Evolutionary conservation across 805 yeast genomes (phyloP).

Genomic region (Sungouiella thailandica): DNA sequence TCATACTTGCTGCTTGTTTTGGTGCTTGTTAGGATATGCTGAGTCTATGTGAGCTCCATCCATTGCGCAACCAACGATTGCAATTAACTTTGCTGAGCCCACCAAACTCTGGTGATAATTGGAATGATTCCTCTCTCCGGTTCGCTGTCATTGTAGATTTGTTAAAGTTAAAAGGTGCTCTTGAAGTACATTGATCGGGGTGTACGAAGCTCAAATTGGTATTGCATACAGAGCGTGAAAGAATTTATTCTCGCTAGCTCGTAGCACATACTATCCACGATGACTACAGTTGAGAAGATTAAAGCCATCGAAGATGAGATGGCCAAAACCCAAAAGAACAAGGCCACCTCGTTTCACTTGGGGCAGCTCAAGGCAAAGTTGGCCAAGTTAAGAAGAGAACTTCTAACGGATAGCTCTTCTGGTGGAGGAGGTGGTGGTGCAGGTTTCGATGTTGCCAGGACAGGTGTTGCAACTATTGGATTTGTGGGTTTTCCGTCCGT

Average conservation of each 20-base stretch:
- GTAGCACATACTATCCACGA: slow-evolving; percentile 10
- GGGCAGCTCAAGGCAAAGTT: slow-evolving; percentile 96
- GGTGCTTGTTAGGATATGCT: too few species aligned
- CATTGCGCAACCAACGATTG: too few species aligned
- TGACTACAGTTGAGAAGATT: slow-evolving; percentile 55
- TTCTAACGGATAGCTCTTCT: slow-evolving; percentile 58
- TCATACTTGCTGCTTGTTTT: too few species aligned
- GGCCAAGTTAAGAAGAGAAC: slow-evolving; percentile 91
- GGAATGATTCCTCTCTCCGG: too few species aligned
- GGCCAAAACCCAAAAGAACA: slow-evolving; percentile 97
- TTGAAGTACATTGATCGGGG: too few species aligned
- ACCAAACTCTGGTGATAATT: too few species aligned
- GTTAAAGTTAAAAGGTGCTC: too few species aligned
- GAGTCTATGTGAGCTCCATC: too few species aligned
- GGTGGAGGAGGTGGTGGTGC: slow-evolving; percentile 87
- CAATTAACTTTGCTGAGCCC: too few species aligned
- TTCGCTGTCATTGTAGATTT: too few species aligned
- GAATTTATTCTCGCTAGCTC: slow-evolving; percentile 1
- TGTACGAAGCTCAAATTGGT: too few species aligned
- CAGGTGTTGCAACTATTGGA: slow-evolving; percentile 97
- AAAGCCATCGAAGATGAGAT: slow-evolving; percentile 93
- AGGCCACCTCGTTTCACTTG: slow-evolving; percentile 95
- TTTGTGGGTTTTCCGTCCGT: slow-evolving; percentile 98
- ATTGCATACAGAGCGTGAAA: too few species aligned
- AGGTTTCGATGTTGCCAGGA: slow-evolving; percentile 98